A percentile compares a stretch with the other conserved stretches of the same genome.
These are phyloP conservation scores for Penicillium expansum DNA, from an alignment of 2,329 filamentous ascomycete genomes.

Conservation along the genomic window DNA sequence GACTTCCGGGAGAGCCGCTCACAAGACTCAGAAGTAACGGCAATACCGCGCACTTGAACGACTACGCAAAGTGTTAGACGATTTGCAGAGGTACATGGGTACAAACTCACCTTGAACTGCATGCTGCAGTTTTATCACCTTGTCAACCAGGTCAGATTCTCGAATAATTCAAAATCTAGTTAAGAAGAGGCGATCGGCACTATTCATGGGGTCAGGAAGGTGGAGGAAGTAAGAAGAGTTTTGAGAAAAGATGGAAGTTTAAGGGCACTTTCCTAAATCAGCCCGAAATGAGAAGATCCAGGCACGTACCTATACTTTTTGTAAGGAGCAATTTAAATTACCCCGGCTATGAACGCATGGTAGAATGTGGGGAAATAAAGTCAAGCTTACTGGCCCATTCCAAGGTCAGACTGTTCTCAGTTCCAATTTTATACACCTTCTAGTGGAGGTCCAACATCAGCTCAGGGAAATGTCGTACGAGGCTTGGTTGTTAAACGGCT, in stretches of 20 bases:
- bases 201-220: not conserved
- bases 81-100: not conserved
- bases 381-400: slow-evolving; percentile 2
- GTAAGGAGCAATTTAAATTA: not conserved
- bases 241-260: not conserved
- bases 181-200: not conserved
- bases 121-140: slow-evolving; percentile 13
- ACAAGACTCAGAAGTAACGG: slow-evolving; percentile 16
- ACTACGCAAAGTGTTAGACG: slow-evolving; percentile 6
- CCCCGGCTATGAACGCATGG: slow-evolving; percentile 5
- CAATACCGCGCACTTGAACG: slow-evolving; percentile 12
- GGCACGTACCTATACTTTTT: slow-evolving; percentile 1
- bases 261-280: not conserved
- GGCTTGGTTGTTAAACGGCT: not conserved
- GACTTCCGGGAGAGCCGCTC: slow-evolving; percentile 14
- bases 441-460: not conserved
- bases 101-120: slow-evolving; percentile 19
- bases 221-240: not conserved
- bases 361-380: slow-evolving; percentile 17
- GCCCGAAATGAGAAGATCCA: slow-evolving; percentile 11
- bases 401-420: not conserved
- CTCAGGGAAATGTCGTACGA: slow-evolving; percentile 13
- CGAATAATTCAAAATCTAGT: not conserved
- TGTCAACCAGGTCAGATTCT: not conserved
- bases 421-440: not conserved